phyloP scores from a whole-genome alignment of 805 yeast species.

The Cyberlindnera veronae region DNA sequence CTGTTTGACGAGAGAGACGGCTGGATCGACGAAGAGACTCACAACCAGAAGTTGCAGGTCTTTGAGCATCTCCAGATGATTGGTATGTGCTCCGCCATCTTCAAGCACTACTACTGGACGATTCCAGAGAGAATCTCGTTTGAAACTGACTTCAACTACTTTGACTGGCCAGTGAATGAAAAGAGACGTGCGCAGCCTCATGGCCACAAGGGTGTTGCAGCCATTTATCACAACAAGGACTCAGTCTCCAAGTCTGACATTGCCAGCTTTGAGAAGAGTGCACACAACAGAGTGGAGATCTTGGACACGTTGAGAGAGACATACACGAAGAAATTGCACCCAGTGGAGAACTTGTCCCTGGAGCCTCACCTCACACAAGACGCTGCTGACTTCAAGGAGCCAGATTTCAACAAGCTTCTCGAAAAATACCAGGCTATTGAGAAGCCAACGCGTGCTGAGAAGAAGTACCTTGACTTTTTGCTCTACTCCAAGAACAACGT shows the following conservation, averaged over 20 bases:
- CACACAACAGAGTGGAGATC: conserved; percentile 9
- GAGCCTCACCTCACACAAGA: conserved; percentile 13
- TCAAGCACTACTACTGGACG: conserved; percentile 24
- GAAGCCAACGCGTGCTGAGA: conserved; percentile 20
- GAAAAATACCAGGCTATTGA: conserved; percentile 12
- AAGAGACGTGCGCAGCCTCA: conserved; percentile 19
- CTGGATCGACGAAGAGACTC: conserved; percentile 26
- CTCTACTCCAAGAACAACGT: conserved; percentile 26
- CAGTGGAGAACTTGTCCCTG: conserved; percentile 14
- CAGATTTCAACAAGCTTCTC: conserved; percentile 16
- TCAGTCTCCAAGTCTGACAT: conserved; percentile 6
- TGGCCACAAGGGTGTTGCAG: conserved; percentile 21
- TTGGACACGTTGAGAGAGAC: conserved; percentile 6
- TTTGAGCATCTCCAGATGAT: conserved; percentile 28
- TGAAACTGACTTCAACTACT: conserved; percentile 27
- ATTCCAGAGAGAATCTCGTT: conserved; percentile 28
- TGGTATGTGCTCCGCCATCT: conserved; percentile 29
- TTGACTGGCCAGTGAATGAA: conserved; percentile 25
- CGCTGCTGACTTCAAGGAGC: conserved; percentile 17
- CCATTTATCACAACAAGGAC: conserved; percentile 12
- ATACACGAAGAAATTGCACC: conserved; percentile 9
- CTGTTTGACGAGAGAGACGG: conserved; percentile 20
- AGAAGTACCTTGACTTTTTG: conserved; percentile 25
- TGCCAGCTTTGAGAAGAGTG: conserved; percentile 3
- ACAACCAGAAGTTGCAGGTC: conserved; percentile 13